Evolutionary conservation across 768 basidiomycete species (phyloP).

Genomic region (Floccularia luteovirens): DNA sequence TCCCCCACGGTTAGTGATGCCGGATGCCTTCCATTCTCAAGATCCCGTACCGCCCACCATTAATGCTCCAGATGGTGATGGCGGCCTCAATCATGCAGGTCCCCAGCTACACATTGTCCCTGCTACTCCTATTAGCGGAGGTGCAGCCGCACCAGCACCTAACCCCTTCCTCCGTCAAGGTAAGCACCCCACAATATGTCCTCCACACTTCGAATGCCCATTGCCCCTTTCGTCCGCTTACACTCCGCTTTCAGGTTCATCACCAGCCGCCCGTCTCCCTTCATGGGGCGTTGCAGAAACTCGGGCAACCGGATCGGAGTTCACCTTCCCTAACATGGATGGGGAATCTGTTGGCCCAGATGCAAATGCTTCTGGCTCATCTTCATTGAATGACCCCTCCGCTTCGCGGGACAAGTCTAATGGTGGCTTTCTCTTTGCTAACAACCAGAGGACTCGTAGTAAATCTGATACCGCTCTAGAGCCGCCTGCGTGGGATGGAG

Average conservation of each 20-base stretch:
- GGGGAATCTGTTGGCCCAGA: not conserved
- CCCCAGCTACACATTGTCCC: conserved; percentile 76
- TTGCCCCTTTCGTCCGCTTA: not conserved
- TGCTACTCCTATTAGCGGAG: conserved; percentile 71
- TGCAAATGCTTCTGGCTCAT: not conserved
- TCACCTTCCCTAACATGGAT: not conserved
- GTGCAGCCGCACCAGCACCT: conserved; percentile 31
- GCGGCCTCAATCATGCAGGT: conserved; percentile 40
- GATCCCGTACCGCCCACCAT: conserved; percentile 25
- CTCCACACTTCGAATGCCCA: conserved; percentile 3
- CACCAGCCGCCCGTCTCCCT: not conserved
- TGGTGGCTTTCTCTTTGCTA: conserved; percentile 1
- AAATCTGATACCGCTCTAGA: conserved; percentile 55
- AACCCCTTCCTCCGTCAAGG: conserved; percentile 53
- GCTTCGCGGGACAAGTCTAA: not conserved
- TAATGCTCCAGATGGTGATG: conserved; percentile 48
- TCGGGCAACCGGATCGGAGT: not conserved
- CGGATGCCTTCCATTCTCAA: no score
- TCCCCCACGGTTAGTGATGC: conserved; percentile 50
- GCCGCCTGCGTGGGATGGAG: conserved; percentile 41
- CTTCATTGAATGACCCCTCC: not conserved
- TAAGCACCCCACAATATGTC: conserved; percentile 21
- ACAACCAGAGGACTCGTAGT: conserved; percentile 28
- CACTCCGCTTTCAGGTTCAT: not conserved
- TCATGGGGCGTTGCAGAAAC: not conserved